These are phyloP conservation scores for Euphorbia tirucalli DNA, from an alignment of 345 rosid species.

Conservation along the genomic window DNA sequence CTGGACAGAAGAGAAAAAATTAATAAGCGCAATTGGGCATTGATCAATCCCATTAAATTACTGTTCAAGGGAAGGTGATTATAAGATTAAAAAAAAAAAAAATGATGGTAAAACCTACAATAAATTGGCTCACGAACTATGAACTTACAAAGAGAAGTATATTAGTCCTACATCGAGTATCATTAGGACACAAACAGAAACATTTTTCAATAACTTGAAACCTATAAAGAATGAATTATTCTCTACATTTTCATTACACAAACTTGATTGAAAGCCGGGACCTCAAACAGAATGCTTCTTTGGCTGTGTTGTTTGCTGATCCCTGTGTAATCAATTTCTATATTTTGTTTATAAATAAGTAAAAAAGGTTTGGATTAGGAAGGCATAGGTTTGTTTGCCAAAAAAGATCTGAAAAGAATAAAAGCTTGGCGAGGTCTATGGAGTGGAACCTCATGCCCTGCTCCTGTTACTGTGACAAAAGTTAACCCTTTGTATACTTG, in stretches of 20 bases:
- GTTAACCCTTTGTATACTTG: slow-evolving; percentile 86
- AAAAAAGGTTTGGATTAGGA: slow-evolving; percentile 19
- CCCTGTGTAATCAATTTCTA: slow-evolving; percentile 23
- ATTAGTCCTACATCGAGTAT: neutral
- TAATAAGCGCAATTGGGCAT: too few relatives aligned
- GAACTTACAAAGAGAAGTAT: neutral
- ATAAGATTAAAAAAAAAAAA: too few relatives aligned
- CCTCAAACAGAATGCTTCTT: slow-evolving; percentile 34
- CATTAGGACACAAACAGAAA: neutral
- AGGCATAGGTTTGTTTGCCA: slow-evolving; percentile 75
- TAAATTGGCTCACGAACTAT: neutral
- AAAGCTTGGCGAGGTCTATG: slow-evolving; percentile 84
- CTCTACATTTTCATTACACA: slow-evolving; percentile 7
- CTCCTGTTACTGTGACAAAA: slow-evolving; percentile 75
- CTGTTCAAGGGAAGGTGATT: too few relatives aligned
- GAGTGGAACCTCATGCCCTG: slow-evolving; percentile 93
- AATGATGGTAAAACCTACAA: neutral
- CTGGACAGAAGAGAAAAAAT: too few relatives aligned
- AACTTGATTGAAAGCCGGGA: slow-evolving; percentile 28
- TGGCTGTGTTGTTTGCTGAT: neutral
- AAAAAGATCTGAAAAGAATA: slow-evolving; percentile 77
- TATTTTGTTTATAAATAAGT: slow-evolving; percentile 4
- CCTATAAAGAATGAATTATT: slow-evolving; percentile 22
- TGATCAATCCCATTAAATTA: too few relatives aligned
- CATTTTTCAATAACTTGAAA: slow-evolving; percentile 13